Evolutionary conservation across 176 grass and related monocot genomes (phyloP).

Genomic region (Lolium perenne): DNA sequence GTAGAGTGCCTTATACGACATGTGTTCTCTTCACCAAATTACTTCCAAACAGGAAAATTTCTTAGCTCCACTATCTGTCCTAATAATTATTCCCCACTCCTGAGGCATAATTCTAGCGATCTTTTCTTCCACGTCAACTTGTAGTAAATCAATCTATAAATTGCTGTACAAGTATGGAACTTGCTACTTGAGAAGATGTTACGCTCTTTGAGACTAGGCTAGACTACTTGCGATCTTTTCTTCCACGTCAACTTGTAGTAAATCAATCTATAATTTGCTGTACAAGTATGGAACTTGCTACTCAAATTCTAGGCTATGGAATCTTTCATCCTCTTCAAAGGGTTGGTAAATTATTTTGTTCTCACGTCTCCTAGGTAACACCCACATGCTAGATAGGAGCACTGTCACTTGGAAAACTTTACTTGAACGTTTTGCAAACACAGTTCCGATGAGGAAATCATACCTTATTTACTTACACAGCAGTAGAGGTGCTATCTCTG

Average conservation of each 20-base stretch:
- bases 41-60: conserved; percentile 13
- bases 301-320: background rate
- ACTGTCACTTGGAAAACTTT: conserved; percentile 13
- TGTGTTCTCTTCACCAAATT: conserved; percentile 9
- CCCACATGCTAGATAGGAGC: background rate
- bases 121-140: conserved; percentile 1
- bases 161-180: background rate
- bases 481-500: background rate
- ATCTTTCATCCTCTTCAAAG: conserved; percentile 23
- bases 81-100: background rate
- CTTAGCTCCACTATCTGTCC: background rate
- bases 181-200: background rate
- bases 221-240: conserved; percentile 3
- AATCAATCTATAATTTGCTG: background rate
- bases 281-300: background rate
- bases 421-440: conserved; percentile 20
- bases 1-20: conserved; percentile 6
- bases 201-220: conserved; percentile 15
- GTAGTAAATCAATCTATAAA: conserved; percentile 10
- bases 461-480: conserved; percentile 20
- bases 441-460: conserved; percentile 24
- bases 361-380: conserved; percentile 14
- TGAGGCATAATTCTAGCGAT: background rate
- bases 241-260: background rate
- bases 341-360: conserved; percentile 19